phyloP scores from a whole-genome alignment of 2,329 filamentous ascomycete genomes.

The Furcasterigmium furcatum region DNA sequence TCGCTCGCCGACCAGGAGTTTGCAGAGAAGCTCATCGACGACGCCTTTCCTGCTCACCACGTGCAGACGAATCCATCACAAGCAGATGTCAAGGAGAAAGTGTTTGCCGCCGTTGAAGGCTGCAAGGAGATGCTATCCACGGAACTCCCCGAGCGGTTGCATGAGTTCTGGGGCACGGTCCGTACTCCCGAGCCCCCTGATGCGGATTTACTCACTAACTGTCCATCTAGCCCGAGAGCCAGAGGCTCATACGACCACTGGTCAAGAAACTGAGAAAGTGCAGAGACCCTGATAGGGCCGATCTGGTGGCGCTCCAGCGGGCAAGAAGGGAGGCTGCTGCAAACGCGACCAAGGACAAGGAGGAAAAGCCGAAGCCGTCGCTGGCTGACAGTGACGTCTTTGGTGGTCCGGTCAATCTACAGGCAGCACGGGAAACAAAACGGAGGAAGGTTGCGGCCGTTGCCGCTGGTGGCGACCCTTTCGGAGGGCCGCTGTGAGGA shows the following conservation, averaged over 20 bases:
- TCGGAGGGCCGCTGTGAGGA: conserved; percentile 40
- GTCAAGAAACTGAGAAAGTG: conserved; percentile 71
- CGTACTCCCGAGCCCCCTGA: conserved; percentile 13
- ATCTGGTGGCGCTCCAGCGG: conserved; percentile 66
- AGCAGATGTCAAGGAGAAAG: conserved; percentile 38
- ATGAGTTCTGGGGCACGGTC: conserved; percentile 52
- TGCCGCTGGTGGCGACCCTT: conserved; percentile 35
- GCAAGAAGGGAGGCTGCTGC: conserved; percentile 54
- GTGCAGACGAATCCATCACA: conserved; percentile 12
- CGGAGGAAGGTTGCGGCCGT: conserved; percentile 37
- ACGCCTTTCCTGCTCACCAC: conserved; percentile 20
- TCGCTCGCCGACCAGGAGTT: conserved; percentile 70
- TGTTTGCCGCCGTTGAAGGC: conserved; percentile 42
- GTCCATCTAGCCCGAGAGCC: conserved; percentile 36
- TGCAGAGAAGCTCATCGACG: conserved; percentile 42
- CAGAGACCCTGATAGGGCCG: conserved; percentile 69
- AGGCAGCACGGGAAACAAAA: conserved; percentile 36
- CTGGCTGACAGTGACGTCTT: conserved; percentile 40
- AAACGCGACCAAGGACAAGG: conserved; percentile 1
- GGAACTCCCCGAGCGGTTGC: conserved; percentile 54
- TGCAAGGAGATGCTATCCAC: conserved; percentile 54
- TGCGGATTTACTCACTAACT: conserved; percentile 16
- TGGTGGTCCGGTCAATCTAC: conserved; percentile 25
- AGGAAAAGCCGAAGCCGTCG: conserved; percentile 31
- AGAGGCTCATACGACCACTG: conserved; percentile 52